Conservation (phyloP, 2,329 filamentous ascomycete genomes). For the Exophiala sp. region DNA sequence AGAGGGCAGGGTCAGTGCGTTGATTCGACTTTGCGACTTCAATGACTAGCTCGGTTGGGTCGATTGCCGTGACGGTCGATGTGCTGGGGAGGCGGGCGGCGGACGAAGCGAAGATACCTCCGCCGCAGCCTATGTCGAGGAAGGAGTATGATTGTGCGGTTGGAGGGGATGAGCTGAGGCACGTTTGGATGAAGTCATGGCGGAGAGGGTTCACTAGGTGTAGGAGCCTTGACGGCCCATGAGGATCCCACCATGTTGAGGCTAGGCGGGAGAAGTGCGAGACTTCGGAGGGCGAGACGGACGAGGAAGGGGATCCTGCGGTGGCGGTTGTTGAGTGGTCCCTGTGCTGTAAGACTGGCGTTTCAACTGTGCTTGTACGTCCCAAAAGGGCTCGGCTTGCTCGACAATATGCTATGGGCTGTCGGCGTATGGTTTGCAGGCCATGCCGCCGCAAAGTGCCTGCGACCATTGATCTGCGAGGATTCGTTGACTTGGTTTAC, state of each 20-base stretch:
- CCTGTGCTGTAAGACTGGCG: neutral
- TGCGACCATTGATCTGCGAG: too few species aligned
- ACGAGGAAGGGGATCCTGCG: conserved; percentile 43
- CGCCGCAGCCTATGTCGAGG: conserved; percentile 92
- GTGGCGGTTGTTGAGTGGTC: neutral
- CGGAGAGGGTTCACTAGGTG: conserved; percentile 98
- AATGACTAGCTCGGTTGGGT: conserved; percentile 43
- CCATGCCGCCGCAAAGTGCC: too few species aligned
- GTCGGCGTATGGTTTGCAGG: too few species aligned
- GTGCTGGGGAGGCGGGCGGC: conserved; percentile 43
- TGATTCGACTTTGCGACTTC: conserved; percentile 72
- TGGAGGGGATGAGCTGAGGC: conserved; percentile 45
- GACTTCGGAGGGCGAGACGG: conserved; percentile 84
- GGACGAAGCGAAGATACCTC: conserved; percentile 88
- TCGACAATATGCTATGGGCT: too few species aligned
- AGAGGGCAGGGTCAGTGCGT: conserved; percentile 66
- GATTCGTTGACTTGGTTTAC: too few species aligned
- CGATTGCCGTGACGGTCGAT: conserved; percentile 43
- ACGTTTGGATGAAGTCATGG: conserved; percentile 81
- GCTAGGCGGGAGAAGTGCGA: conserved; percentile 93
- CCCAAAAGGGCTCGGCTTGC: neutral
- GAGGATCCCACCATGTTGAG: conserved; percentile 93
- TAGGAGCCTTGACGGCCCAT: conserved; percentile 84
- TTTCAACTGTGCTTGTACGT: neutral
- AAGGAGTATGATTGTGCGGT: conserved; percentile 45